These are phyloP conservation scores for Hyaloscypha bicolor DNA, from an alignment of 495 filamentous ascomycete genomes.

Conservation along the genomic window DNA sequence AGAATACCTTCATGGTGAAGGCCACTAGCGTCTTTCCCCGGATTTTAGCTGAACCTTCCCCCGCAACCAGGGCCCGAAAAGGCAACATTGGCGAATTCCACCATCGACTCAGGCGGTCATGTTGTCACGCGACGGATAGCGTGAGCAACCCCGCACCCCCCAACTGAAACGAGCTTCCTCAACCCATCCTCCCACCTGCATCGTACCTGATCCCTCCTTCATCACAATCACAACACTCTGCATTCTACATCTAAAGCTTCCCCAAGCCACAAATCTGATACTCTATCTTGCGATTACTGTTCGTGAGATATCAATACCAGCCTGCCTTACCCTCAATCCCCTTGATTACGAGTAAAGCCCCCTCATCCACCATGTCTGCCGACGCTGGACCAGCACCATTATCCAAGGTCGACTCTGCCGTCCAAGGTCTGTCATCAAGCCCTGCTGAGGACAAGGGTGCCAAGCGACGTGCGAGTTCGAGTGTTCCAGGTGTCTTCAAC, in stretches of 20 bases:
- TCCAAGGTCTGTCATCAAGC: conserved; percentile 72
- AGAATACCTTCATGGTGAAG: background rate
- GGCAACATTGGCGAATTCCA: background rate
- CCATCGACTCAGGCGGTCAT: background rate
- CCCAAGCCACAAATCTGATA: background rate
- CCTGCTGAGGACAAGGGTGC: conserved; percentile 52
- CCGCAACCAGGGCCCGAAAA: background rate
- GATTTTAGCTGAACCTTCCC: background rate
- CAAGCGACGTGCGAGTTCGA: conserved; percentile 70
- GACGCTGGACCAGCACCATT: conserved; percentile 41
- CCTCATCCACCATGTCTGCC: conserved; percentile 31
- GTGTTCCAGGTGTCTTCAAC: conserved; percentile 68
- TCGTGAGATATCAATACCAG: conserved; percentile 4
- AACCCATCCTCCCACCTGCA: conserved; percentile 20
- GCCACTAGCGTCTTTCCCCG: conserved; percentile 3
- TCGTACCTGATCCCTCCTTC: conserved; percentile 32
- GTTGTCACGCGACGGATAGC: conserved; percentile 10
- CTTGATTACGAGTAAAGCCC: conserved; percentile 19
- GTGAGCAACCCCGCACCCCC: conserved; percentile 19
- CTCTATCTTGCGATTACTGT: conserved; percentile 3
- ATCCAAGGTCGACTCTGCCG: conserved; percentile 85
- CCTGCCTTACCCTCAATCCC: conserved; percentile 13
- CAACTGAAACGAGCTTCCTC: conserved; percentile 9
- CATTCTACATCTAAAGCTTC: background rate
- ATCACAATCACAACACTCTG: conserved; percentile 11